Conservation (phyloP, 169 alveolate species). For the Plasmodium ovale region DNA sequence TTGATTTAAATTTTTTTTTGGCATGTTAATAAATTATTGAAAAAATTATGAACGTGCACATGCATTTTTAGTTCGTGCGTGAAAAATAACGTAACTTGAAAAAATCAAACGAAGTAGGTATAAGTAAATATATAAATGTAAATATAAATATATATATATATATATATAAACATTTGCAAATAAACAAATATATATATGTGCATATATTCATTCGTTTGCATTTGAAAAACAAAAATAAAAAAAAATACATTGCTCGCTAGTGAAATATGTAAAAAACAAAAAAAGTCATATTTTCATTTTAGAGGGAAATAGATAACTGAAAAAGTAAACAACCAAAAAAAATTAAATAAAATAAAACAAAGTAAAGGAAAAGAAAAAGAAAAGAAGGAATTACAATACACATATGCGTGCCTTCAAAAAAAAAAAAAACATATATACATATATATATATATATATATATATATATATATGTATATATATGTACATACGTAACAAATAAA, state of each 20-base stretch:
- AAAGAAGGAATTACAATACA: not conserved
- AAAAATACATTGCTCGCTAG: conserved; percentile 12
- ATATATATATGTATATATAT: too few relatives aligned
- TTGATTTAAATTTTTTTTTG: not conserved
- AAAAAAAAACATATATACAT: too few relatives aligned
- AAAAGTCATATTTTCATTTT: too few relatives aligned
- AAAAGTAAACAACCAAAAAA: not conserved
- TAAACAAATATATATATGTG: too few relatives aligned
- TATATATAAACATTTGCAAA: too few relatives aligned
- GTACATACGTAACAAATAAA: too few relatives aligned
- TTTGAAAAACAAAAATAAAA: too few relatives aligned
- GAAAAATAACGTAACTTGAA: not conserved
- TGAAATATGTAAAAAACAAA: not conserved
- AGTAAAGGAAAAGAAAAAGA: not conserved
- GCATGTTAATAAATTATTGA: not conserved
- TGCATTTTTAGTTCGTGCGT: not conserved
- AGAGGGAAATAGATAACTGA: not conserved
- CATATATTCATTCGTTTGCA: too few relatives aligned
- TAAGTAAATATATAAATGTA: not conserved
- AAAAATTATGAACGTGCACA: not conserved
- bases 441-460: too few relatives aligned
- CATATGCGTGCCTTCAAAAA: not conserved
- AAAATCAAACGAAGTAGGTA: not conserved
- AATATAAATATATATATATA: too few relatives aligned
- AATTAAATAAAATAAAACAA: too few relatives aligned